Evolutionary conservation across 1,139 yeast genomes (phyloP).

Genomic region (Pneumocystis carinii): DNA sequence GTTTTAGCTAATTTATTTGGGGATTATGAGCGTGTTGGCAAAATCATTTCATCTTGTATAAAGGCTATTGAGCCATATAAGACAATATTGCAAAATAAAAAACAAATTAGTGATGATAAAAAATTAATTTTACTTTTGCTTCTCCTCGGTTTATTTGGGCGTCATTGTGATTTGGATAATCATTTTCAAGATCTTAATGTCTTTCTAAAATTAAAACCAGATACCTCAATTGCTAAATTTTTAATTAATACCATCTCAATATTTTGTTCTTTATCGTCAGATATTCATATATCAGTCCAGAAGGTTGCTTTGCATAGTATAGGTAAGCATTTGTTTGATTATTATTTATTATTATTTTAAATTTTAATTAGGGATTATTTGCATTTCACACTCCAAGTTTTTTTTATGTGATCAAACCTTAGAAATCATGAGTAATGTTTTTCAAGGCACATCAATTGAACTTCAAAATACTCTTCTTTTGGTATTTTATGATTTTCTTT

Average conservation of each 20-base stretch:
- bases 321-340: slow-evolving; percentile 1
- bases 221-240: slow-evolving; percentile 42
- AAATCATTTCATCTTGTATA: slow-evolving; percentile 44
- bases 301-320: slow-evolving; percentile 43
- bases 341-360: neutral
- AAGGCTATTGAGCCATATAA: neutral
- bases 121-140: slow-evolving; percentile 44
- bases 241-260: slow-evolving; percentile 41
- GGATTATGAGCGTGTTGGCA: slow-evolving; percentile 37
- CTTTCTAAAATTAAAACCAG: slow-evolving; percentile 29
- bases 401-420: slow-evolving; percentile 44
- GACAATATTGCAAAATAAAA: slow-evolving; percentile 6
- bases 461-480: slow-evolving; percentile 38
- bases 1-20: slow-evolving; percentile 33
- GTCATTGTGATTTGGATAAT: slow-evolving; percentile 44
- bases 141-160: slow-evolving; percentile 55
- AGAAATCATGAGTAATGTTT: slow-evolving; percentile 38
- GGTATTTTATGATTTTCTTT: slow-evolving; percentile 41
- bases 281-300: slow-evolving; percentile 27
- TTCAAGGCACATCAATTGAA: slow-evolving; percentile 16
- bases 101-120: slow-evolving; percentile 27
- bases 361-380: slow-evolving; percentile 30
- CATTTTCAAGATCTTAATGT: slow-evolving; percentile 29
- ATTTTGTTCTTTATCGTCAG: slow-evolving; percentile 29
- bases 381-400: slow-evolving; percentile 46